phyloP scores from a whole-genome alignment of 768 basidiomycete species.

The Arthromyces matolae region DNA sequence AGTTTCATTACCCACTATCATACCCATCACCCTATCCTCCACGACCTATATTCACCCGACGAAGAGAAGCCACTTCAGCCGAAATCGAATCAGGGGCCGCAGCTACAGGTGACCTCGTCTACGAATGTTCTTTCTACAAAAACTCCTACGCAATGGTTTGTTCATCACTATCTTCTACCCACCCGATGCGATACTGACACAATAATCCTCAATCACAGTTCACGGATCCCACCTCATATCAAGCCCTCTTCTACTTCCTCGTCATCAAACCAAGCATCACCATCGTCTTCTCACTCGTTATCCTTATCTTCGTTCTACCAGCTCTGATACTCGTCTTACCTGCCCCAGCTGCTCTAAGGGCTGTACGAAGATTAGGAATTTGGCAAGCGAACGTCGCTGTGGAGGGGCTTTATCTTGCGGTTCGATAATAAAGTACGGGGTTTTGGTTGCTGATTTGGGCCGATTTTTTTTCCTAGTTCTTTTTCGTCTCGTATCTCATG shows the following conservation, averaged over 20 bases:
- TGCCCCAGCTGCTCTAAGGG: slow-evolving; percentile 63
- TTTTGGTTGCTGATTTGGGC: too few species aligned
- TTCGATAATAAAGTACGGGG: slow-evolving; percentile 33
- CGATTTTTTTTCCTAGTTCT: neutral
- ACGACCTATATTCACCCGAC: slow-evolving; percentile 70
- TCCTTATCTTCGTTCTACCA: slow-evolving; percentile 56
- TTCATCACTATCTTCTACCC: slow-evolving; percentile 2
- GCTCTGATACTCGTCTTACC: slow-evolving; percentile 59
- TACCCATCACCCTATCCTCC: slow-evolving; percentile 64
- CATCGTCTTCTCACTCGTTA: slow-evolving; percentile 52
- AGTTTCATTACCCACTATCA: slow-evolving; percentile 65
- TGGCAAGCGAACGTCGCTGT: slow-evolving; percentile 86
- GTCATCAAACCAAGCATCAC: slow-evolving; percentile 84
- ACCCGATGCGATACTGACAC: too few species aligned
- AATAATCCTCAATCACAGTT: slow-evolving; percentile 45
- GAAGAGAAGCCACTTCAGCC: slow-evolving; percentile 42
- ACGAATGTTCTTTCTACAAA: slow-evolving; percentile 74
- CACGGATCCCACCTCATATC: slow-evolving; percentile 77
- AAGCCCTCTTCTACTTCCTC: slow-evolving; percentile 84
- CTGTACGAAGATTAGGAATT: slow-evolving; percentile 61
- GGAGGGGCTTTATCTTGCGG: slow-evolving; percentile 56
- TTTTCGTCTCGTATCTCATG: neutral
- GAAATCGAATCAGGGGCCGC: slow-evolving; percentile 46
- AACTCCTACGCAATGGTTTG: slow-evolving; percentile 79
- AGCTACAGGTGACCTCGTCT: slow-evolving; percentile 28